Evolutionary conservation across 2,329 filamentous ascomycete genomes (phyloP), one percentile per base, ranked within the genome.

Genomic region (Scedosporium aurantiacum): DNA sequence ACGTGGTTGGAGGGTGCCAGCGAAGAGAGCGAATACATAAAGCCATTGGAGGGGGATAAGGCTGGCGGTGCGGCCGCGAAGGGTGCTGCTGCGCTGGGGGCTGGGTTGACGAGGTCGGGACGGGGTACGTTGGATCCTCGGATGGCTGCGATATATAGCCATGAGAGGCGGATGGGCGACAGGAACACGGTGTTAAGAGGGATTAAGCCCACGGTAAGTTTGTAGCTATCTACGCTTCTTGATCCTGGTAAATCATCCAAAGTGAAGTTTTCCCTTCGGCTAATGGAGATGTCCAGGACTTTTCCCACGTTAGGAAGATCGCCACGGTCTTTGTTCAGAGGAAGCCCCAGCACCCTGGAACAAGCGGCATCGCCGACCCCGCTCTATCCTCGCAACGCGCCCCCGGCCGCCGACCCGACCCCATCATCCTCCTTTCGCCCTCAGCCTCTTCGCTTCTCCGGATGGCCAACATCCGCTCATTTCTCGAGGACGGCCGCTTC

Each of bases 361-460:
- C 74, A 18, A 74, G 68, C 63, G 69, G 76, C 32, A 68, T 74
- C 52, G 72, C 71, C 62, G 79, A 76, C 66, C 72, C 80, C 6
- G 75, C 85, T 14, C 73, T 80, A 2, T 75, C 82, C 59, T 84
- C 84, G 69, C 81, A 78, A 64, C 83, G 80, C 71, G 67, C 70
- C 12, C 76, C 78, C 32, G 69, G 73, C 55, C 76, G 80, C 56
- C 76, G 83, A 63, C 81, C 82, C 43, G 81, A 96, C 71, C 94
- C 94, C 57, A 99, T 99, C 75, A 97, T 99, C 72, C 86, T 99
- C 28, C 87, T 99, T 64, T 97, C 94, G 0, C 94, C 94, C 1
- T 97, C 93, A 1, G 94, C 93, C 10, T 97, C 93, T 2, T 95
- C 92, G 1, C 85, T 97, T 57, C 86, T 99, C 43, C 91, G 93